Percentiles rank a stretch among this genome's conserved stretches.
Conservation (phyloP, 1,284 basidiomycete species). For the Puccinia horiana region DNA sequence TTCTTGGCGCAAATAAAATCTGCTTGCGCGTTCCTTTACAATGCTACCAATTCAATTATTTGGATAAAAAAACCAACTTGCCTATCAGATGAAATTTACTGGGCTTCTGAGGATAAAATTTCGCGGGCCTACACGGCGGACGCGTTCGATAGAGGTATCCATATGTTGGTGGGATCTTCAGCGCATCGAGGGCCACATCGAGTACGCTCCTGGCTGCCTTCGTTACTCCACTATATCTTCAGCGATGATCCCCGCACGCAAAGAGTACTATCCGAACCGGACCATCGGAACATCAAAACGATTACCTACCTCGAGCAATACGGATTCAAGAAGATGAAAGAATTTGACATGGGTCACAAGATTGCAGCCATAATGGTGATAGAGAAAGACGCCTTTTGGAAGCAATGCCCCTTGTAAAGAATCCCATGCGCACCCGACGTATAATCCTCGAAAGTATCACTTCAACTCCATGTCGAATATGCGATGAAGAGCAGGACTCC, state of each 20-base stretch:
- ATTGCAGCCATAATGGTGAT: constrained; percentile 54
- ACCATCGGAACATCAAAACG: constrained; percentile 54
- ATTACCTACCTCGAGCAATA: constrained; percentile 53
- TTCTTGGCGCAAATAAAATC: neutral
- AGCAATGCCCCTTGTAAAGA: constrained; percentile 51
- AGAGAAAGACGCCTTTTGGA: constrained; percentile 53
- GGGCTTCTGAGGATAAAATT: constrained; percentile 39
- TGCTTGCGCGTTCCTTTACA: neutral
- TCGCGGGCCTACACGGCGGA: constrained; percentile 16
- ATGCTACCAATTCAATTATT: neutral
- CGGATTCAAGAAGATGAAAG: constrained; percentile 53
- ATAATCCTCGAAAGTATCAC: neutral
- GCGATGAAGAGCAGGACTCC: no score
- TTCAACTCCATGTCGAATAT: no score
- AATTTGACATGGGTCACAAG: constrained; percentile 54
- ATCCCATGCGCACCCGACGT: neutral
- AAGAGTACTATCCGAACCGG: constrained; percentile 64
- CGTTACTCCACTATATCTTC: constrained; percentile 64
- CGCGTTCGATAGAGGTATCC: constrained; percentile 50
- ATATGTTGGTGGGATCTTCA: constrained; percentile 54
- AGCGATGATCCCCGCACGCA: constrained; percentile 63
- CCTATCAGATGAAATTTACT: constrained; percentile 43
- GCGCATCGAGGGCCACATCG: constrained; percentile 51
- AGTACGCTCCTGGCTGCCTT: constrained; percentile 64
- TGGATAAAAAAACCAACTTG: neutral